These are phyloP conservation scores for Clitocybe nebularis DNA, from an alignment of 1,284 basidiomycete genomes.

Conservation along the genomic window DNA sequence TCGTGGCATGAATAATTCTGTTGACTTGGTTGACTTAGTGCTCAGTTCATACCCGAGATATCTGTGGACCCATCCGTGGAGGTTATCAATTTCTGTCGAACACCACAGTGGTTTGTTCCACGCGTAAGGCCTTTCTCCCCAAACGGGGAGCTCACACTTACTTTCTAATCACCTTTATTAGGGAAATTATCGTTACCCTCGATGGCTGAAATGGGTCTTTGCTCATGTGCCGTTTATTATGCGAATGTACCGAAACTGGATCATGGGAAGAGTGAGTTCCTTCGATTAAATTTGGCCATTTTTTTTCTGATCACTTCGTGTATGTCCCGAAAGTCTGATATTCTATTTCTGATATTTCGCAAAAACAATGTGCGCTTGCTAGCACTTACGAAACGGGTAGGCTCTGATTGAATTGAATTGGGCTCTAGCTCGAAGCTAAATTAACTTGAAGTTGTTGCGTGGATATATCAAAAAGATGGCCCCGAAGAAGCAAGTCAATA, in stretches of 20 bases:
- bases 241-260: constrained; percentile 40
- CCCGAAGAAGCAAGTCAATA: constrained; percentile 40
- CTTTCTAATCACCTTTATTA: constrained; percentile 15
- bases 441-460: too few relatives aligned
- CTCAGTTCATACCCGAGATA: constrained; percentile 50
- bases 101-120: constrained; percentile 46
- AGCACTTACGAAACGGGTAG: constrained; percentile 26
- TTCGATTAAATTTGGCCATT: background rate
- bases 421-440: too few relatives aligned
- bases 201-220: constrained; percentile 44
- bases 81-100: constrained; percentile 51
- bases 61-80: constrained; percentile 43
- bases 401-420: too few relatives aligned
- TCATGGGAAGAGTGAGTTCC: constrained; percentile 40
- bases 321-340: too few relatives aligned
- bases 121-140: constrained; percentile 30
- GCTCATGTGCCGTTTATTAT: constrained; percentile 43
- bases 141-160: background rate
- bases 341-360: constrained; percentile 32
- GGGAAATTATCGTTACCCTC: constrained; percentile 39
- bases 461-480: constrained; percentile 43
- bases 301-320: constrained; percentile 4
- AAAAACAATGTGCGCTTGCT: constrained; percentile 31
- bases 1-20: background rate
- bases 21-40: constrained; percentile 29